Conservation (phyloP, 2,329 filamentous ascomycete genomes). For the Pseudomassariella vexata region DNA sequence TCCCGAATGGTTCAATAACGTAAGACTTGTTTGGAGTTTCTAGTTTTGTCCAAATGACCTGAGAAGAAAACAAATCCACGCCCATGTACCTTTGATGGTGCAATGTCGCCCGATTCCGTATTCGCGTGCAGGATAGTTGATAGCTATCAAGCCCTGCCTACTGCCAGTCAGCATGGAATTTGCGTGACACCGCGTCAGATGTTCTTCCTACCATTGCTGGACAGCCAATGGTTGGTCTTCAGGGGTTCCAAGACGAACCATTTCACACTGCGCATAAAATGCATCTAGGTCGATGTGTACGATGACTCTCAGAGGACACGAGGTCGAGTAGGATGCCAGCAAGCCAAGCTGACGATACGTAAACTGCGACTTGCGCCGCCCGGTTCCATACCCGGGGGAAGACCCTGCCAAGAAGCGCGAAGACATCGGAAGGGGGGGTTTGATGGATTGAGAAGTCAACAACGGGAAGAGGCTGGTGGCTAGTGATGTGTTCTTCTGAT, state of each 20-base stretch:
- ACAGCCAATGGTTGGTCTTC: conserved; percentile 82
- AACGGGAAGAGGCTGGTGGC: too few species aligned
- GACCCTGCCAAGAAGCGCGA: conserved; percentile 27
- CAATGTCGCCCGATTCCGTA: conserved; percentile 78
- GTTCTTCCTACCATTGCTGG: conserved; percentile 76
- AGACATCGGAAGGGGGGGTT: conserved; percentile 19
- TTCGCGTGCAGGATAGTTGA: conserved; percentile 87
- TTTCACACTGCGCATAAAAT: conserved; percentile 96
- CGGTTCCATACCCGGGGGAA: conserved; percentile 26
- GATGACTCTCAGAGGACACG: conserved; percentile 77
- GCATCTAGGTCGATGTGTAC: conserved; percentile 94
- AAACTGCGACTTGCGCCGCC: conserved; percentile 58
- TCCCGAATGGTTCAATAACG: too few species aligned
- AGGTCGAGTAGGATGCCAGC: conserved; percentile 63
- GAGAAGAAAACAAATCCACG: too few species aligned
- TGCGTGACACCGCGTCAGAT: too few species aligned
- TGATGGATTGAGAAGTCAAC: conserved; percentile 7
- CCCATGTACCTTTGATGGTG: too few species aligned
- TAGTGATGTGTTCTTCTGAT: neutral
- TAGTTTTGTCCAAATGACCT: too few species aligned
- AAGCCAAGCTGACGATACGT: conserved; percentile 79
- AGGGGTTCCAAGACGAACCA: conserved; percentile 71
- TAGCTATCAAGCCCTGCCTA: conserved; percentile 86
- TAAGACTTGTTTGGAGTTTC: too few species aligned
- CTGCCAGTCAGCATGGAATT: too few species aligned